Evolutionary conservation across 2,329 filamentous ascomycete species (phyloP).

Genomic region (Cyanodermella asteris): DNA sequence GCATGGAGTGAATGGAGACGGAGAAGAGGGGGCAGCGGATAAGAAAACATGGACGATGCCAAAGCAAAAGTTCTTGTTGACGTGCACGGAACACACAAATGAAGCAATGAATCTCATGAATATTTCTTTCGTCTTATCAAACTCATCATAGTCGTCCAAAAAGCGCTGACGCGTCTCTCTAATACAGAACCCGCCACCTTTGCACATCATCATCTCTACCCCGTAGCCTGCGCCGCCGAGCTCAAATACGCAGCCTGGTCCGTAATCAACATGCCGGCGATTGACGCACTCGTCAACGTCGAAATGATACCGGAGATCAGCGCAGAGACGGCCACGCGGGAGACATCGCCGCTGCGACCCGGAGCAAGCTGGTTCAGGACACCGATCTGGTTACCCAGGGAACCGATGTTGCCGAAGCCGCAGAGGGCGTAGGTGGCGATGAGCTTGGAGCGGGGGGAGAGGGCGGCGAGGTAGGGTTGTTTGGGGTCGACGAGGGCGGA

Average conservation of each 20-base stretch:
- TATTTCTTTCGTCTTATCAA: too few species aligned
- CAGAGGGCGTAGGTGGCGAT: conserved; percentile 77
- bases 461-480: conserved; percentile 33
- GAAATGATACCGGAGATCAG: conserved; percentile 57
- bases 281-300: conserved; percentile 55
- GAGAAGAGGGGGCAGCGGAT: too few species aligned
- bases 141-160: too few species aligned
- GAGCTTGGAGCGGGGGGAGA: conserved; percentile 50
- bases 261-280: conserved; percentile 55
- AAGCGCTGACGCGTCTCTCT: too few species aligned
- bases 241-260: conserved; percentile 17
- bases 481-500: conserved; percentile 25
- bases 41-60: too few species aligned
- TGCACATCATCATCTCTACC: background rate
- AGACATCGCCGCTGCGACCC: conserved; percentile 50
- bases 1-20: too few species aligned
- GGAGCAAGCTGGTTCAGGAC: conserved; percentile 67
- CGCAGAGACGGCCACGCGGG: conserved; percentile 52
- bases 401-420: conserved; percentile 66
- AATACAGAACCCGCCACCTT: too few species aligned
- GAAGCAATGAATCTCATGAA: too few species aligned
- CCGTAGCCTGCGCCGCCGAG: background rate
- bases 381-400: conserved; percentile 74
- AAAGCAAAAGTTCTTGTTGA: too few species aligned
- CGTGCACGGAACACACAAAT: too few species aligned